Evolutionary conservation across 2,329 filamentous ascomycete genomes (phyloP).

Genomic region (Diaporthe australafricana): DNA sequence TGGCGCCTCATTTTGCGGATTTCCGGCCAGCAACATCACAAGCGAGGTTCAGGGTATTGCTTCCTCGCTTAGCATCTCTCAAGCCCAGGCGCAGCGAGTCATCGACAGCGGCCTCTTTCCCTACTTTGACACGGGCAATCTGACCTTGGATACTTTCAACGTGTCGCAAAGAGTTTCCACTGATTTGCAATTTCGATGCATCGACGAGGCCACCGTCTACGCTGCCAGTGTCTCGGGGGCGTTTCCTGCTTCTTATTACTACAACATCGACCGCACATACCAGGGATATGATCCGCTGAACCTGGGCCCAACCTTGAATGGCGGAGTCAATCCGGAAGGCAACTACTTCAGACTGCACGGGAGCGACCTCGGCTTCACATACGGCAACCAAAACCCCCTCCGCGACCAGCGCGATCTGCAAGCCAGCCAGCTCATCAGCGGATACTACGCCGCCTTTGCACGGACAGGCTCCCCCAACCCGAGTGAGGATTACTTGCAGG

Average conservation of each 20-base stretch:
- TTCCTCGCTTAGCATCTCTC: conserved; percentile 57
- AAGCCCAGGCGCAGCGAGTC: conserved; percentile 53
- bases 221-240: conserved; percentile 46
- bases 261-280: conserved; percentile 32
- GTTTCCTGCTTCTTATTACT: conserved; percentile 35
- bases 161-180: conserved; percentile 63
- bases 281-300: conserved; percentile 31
- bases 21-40: conserved; percentile 55
- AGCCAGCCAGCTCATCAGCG: conserved; percentile 35
- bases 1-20: conserved; percentile 61
- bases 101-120: conserved; percentile 61
- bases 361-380: conserved; percentile 33
- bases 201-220: conserved; percentile 66
- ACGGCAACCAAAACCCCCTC: conserved; percentile 32
- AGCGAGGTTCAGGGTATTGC: conserved; percentile 56
- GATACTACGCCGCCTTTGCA: conserved; percentile 32
- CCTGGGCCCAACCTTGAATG: conserved; percentile 24
- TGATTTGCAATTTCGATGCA: conserved; percentile 65
- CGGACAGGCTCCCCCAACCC: conserved; percentile 32
- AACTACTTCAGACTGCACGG: conserved; percentile 35
- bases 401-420: conserved; percentile 30
- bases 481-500: conserved; percentile 18
- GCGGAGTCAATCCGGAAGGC: conserved; percentile 23
- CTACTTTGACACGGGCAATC: conserved; percentile 58
- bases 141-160: conserved; percentile 66